A percentile compares a stretch with the other conserved stretches of the same genome.
phyloP scores from a whole-genome alignment of 306 rosid genomes.

The Prunus armeniaca region DNA sequence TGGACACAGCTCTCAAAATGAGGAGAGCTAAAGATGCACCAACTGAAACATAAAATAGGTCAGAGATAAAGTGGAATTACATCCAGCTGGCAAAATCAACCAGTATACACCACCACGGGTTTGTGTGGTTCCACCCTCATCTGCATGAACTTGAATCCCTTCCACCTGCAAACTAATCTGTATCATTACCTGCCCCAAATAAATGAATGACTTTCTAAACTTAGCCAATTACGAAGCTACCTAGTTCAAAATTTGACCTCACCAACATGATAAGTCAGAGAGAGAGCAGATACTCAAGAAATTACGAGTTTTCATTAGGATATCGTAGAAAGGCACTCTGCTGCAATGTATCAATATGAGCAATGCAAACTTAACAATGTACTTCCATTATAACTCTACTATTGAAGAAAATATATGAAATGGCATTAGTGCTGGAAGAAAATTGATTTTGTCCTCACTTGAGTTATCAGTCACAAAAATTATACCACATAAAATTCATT shows the following conservation, averaged over 20 bases:
- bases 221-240: neutral
- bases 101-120: slow-evolving; percentile 71
- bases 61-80: slow-evolving; percentile 28
- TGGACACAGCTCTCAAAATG: neutral
- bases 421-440: neutral
- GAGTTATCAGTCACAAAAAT: neutral
- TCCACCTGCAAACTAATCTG: slow-evolving; percentile 48
- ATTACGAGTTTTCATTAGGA: neutral
- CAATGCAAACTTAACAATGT: neutral
- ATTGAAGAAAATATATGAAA: neutral
- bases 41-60: neutral
- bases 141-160: slow-evolving; percentile 68
- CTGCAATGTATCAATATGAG: neutral
- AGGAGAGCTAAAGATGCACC: slow-evolving; percentile 6
- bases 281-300: too few relatives aligned
- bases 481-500: neutral
- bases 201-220: neutral
- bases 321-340: neutral
- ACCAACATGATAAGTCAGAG: neutral
- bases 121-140: slow-evolving; percentile 72
- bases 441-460: neutral
- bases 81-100: slow-evolving; percentile 74
- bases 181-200: neutral
- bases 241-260: neutral
- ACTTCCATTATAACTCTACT: neutral